phyloP scores from a whole-genome alignment of 2,329 filamentous ascomycete genomes.

The Pleurostoma richardsiae region DNA sequence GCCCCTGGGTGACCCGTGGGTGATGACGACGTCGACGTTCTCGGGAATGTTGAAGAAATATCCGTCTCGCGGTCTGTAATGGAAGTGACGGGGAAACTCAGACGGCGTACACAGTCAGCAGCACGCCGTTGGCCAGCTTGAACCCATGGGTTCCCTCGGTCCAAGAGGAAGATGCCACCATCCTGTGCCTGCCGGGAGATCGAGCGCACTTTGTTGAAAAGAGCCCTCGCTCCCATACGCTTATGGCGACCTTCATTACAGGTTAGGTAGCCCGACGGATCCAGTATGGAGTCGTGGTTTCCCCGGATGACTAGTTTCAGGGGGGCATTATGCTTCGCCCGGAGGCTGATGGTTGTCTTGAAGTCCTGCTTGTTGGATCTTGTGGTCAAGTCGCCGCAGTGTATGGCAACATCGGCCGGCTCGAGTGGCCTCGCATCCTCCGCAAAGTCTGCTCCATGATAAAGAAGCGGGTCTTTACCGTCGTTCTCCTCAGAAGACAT shows the following conservation, averaged over 20 bases:
- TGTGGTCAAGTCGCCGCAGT: not conserved
- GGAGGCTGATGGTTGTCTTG: not conserved
- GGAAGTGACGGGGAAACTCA: too few species aligned
- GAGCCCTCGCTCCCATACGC: too few species aligned
- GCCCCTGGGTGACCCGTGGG: slow-evolving; percentile 29
- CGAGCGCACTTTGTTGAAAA: too few species aligned
- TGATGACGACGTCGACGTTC: slow-evolving; percentile 23
- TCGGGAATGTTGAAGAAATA: not conserved
- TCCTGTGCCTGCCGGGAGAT: too few species aligned
- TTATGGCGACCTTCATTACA: too few species aligned
- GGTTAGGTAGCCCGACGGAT: slow-evolving; percentile 7
- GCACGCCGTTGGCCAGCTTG: too few species aligned
- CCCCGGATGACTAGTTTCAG: slow-evolving; percentile 46
- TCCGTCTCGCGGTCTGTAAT: too few species aligned
- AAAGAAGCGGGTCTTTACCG: not conserved
- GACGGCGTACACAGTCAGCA: too few species aligned
- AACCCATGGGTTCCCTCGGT: too few species aligned
- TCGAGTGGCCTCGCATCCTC: too few species aligned
- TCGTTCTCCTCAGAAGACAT: too few species aligned
- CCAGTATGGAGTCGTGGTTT: slow-evolving; percentile 44
- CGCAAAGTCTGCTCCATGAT: not conserved
- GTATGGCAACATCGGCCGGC: not conserved
- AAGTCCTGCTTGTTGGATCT: not conserved
- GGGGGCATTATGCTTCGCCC: slow-evolving; percentile 26
- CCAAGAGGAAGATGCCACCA: too few species aligned